Base-by-base conservation (phyloP, 768 basidiomycete species). In the Hemileccinum impolitum region DNA sequence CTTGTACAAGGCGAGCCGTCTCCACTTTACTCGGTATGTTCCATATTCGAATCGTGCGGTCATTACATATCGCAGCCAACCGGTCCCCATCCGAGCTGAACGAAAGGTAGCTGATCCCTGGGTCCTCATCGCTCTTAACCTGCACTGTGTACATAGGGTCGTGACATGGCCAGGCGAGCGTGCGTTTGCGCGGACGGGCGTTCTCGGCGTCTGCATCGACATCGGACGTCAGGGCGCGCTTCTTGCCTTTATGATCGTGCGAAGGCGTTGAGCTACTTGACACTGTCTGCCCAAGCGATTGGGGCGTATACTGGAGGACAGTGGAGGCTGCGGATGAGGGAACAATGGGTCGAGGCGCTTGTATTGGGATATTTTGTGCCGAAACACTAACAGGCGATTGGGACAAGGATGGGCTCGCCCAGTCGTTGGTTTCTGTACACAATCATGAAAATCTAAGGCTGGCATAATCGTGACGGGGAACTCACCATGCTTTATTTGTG, bases 31-130 rank as follows among this genome's bases (percentile, higher is more conserved):
- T 69, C 28, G 59, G 45, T 52, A 73, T 82, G 53, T 74, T 75
- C 82, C 82, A 85, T 60, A 87, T 77, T 39, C 85, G 81, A 41
- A 86, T 69, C 18, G 81, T 79, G 28, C 69, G 72, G 65, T 87
- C 84, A 35, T 71, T 64, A 79, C 85, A 85, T 54, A 69, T 72
- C 46, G 84, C 62, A 6, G 82, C 85, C 56, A 87, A 74, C 42
- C 70, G 71, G 31, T 67, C 70, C 21, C 84, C 84, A 51, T 80
- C 77, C 19, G 72, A 70, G 54, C 72, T 79, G 52, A 84, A 77
- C 28, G 72, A 57, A 25, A 87, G 74, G 25, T 62, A 70, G 32
- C 66, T 67, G 31, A 87, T 67, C 26, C 74, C 73, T 17, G 76
- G 60, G 45, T 75, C 72, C 3, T 73, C 74, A 19, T 77, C 75